Conservation (phyloP, 2,329 filamentous ascomycete genomes). For the Alternaria consortialis region DNA sequence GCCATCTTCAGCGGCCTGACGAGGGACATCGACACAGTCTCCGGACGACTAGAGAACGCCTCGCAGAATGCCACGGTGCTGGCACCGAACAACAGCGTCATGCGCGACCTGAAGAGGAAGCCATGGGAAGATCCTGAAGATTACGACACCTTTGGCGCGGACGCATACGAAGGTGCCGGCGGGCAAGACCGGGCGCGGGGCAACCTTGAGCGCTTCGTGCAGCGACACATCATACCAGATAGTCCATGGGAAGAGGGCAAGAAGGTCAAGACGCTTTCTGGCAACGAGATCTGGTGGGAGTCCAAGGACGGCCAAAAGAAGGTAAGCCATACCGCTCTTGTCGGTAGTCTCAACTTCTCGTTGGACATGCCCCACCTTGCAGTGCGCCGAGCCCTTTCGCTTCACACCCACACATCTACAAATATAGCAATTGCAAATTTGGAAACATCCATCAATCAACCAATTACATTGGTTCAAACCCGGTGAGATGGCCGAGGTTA, state of each 20-base stretch:
- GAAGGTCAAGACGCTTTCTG: conserved; percentile 73
- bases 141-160: conserved; percentile 70
- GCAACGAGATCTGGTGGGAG: conserved; percentile 84
- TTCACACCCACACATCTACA: not conserved
- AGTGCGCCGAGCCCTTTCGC: conserved; percentile 5
- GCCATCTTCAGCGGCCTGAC: conserved; percentile 86
- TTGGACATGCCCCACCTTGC: conserved; percentile 12
- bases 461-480: conserved; percentile 4
- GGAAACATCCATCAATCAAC: conserved; percentile 19
- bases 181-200: conserved; percentile 78
- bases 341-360: conserved; percentile 6
- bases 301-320: conserved; percentile 71
- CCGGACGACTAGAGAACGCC: conserved; percentile 72
- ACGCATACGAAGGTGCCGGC: conserved; percentile 77
- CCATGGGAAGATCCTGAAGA: conserved; percentile 84
- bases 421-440: conserved; percentile 6
- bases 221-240: conserved; percentile 79
- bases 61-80: conserved; percentile 81
- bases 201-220: conserved; percentile 83
- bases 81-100: conserved; percentile 83
- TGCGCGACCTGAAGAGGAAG: conserved; percentile 81
- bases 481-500: conserved; percentile 19
- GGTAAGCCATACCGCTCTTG: conserved; percentile 57
- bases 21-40: conserved; percentile 75
- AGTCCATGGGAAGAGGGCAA: conserved; percentile 78